Evolutionary conservation across 176 grass and related monocot genomes (phyloP), one percentile per base, ranked within the genome.

Genomic region (Dactylis glomerata): DNA sequence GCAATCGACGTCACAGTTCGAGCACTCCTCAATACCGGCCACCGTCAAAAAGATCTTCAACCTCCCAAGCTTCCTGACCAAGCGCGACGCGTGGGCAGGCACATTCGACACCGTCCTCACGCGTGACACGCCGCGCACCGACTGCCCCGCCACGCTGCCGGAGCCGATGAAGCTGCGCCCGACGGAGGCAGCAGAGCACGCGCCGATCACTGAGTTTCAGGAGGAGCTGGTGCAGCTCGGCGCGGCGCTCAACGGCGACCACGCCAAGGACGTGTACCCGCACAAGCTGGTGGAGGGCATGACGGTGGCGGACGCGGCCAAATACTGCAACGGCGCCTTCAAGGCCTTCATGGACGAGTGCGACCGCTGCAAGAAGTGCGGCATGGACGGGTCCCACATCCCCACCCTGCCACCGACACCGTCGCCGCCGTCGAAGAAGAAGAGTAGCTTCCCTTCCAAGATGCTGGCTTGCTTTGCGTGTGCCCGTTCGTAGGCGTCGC

Each of bases 21-120:
- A 97, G 88, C 94, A 94, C 76, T 94, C 94, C 0, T 97, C 94
- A 44, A 94, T 94, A 45, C 92, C 92, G 27, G 94, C 94, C 23
- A 97, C 90, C 3, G 84, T 94, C 63, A 94, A 91, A 82, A 97
- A 91, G 63, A 89, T 97, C 34, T 97, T 97, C 87, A 88, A 93
- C 82, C 92, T 97, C 6, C 50, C 32, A 76, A 84, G 0, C 51
- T 97, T 97, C 86, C 86, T 97, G 63, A 97, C 89, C 51, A 91
- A 89, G 31, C 92, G 92, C 1, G 94, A 97, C 47, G 86, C 88
- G 0, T 97, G 92, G 95, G 90, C 87, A 3, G 95, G 95, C 24
- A 97, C 90, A 1, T 92, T 97, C 67, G 92, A 97, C 78, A 78
- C 59, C 14, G 88, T 92, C 5, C 78, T 97, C 22, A 89, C 88